Evolutionary conservation across 768 basidiomycete genomes (phyloP).

Genomic region (Melanogaster broomeanus): DNA sequence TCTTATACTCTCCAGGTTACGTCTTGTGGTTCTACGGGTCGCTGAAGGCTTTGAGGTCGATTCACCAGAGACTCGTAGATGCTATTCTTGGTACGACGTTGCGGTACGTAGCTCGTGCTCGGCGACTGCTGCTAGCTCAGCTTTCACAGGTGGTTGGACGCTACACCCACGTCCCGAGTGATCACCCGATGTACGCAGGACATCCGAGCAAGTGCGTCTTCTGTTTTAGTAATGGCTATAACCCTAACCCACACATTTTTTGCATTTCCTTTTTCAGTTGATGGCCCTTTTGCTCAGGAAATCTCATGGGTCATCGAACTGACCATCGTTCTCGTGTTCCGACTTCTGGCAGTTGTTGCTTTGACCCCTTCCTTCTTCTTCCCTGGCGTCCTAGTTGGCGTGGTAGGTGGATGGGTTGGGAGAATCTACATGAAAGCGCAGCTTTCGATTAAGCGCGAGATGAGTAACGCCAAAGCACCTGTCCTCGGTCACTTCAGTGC

Average conservation of each 20-base stretch:
- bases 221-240: background rate
- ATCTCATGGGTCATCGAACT: constrained; percentile 32
- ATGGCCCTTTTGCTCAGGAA: constrained; percentile 31
- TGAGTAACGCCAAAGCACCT: constrained; percentile 51
- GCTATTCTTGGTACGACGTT: constrained; percentile 62
- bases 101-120: constrained; percentile 46
- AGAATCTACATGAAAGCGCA: constrained; percentile 58
- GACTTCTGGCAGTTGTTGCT: constrained; percentile 38
- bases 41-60: constrained; percentile 52
- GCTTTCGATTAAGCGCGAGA: constrained; percentile 56
- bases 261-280: constrained; percentile 34
- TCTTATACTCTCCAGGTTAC: constrained; percentile 36
- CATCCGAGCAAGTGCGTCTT: constrained; percentile 38
- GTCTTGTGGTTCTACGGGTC: constrained; percentile 48
- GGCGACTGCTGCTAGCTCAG: constrained; percentile 29
- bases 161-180: constrained; percentile 55
- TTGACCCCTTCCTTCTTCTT: constrained; percentile 42
- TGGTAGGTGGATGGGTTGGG: constrained; percentile 44
- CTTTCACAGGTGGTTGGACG: constrained; percentile 49
- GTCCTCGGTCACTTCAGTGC: constrained; percentile 54
- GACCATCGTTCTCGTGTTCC: constrained; percentile 33
- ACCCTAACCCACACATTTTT: background rate
- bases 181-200: constrained; percentile 42
- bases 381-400: constrained; percentile 37
- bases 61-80: constrained; percentile 53